Percentiles rank a stretch among this genome's conserved stretches.
Conservation (phyloP, 2,329 filamentous ascomycete genomes). For the Sphaerostilbella broomeana region DNA sequence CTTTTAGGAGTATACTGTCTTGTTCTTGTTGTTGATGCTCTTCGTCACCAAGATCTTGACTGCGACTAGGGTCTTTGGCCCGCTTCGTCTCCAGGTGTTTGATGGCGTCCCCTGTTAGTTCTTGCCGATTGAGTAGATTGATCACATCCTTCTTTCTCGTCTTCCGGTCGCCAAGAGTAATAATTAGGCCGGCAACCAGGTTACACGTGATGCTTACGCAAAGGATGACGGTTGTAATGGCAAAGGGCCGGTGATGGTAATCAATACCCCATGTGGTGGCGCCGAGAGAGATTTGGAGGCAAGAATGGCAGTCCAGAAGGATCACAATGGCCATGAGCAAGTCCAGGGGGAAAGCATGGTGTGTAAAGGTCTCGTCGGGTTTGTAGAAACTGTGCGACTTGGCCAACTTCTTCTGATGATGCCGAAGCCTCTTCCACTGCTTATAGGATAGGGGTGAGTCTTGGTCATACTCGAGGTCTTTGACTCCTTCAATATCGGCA, state of each 20-base stretch:
- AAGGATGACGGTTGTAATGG: slow-evolving; percentile 74
- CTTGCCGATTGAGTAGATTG: slow-evolving; percentile 68
- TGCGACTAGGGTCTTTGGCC: slow-evolving; percentile 11
- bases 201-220: slow-evolving; percentile 73
- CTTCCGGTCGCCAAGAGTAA: slow-evolving; percentile 66
- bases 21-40: neutral
- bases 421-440: slow-evolving; percentile 63
- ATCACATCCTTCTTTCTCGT: slow-evolving; percentile 83
- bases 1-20: slow-evolving; percentile 1
- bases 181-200: slow-evolving; percentile 67
- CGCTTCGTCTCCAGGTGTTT: slow-evolving; percentile 34
- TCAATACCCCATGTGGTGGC: slow-evolving; percentile 72
- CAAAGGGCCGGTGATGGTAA: slow-evolving; percentile 61
- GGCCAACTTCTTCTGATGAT: slow-evolving; percentile 74
- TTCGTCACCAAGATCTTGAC: slow-evolving; percentile 6
- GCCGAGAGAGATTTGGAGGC: slow-evolving; percentile 74
- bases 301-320: slow-evolving; percentile 70
- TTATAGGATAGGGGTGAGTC: slow-evolving; percentile 55
- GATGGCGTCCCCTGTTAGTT: slow-evolving; percentile 58
- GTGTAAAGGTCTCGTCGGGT: slow-evolving; percentile 76
- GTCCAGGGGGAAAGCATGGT: slow-evolving; percentile 69
- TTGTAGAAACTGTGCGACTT: slow-evolving; percentile 87
- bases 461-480: slow-evolving; percentile 36
- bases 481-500: slow-evolving; percentile 35
- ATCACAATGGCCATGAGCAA: slow-evolving; percentile 72